Evolutionary conservation across 1,284 basidiomycete species (phyloP), one percentile per base, ranked within the genome.

Genomic region (Dichomitus squalens): DNA sequence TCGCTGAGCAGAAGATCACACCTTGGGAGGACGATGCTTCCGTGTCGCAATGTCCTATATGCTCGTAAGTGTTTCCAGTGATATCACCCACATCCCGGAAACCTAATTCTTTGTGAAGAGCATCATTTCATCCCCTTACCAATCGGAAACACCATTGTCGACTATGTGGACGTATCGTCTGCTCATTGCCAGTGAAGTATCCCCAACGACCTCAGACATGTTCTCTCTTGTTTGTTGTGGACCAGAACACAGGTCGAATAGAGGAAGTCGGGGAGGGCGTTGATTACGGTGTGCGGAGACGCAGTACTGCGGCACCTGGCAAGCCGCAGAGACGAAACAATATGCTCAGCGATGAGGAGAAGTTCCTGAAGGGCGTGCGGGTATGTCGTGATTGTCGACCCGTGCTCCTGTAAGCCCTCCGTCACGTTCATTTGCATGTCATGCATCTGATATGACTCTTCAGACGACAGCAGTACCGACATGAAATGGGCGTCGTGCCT

Each of bases 71-170:
- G 14, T 55, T 18, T 8, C 20, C 14, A 21, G 21, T 14, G 2
- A 58, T 18, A 8, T 4, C 11, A 23, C 18, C 11, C 1, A 27
- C 11, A 21, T 40, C 14, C 20, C 21, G 16, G 31, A 29, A 27
- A 40, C 55, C 52, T 36, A 40, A 20, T 41, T 16, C 27, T 18
- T 11, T 59, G 91, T 40, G 18, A 53, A 68, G 89, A 33, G 82
- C 92, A 0, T 83, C 88, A 0, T 99, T 99, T 70, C 90, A 93
- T 66, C 88, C 92, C 1, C 75, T 99, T 1, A 92, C 93, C 0
- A 96, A 95, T 59, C 87, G 96, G 16, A 97, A 97, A 75, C 96
- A 99, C 66, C 96, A 99, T 70, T 99, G 96, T 73, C 87, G 97
- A 8, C 78, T 98, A 6, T 99, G 96, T 66, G 96, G 96, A 0